Evolutionary conservation across 2,329 filamentous ascomycete genomes (phyloP).

Genomic region (Nemania bipapillata): DNA sequence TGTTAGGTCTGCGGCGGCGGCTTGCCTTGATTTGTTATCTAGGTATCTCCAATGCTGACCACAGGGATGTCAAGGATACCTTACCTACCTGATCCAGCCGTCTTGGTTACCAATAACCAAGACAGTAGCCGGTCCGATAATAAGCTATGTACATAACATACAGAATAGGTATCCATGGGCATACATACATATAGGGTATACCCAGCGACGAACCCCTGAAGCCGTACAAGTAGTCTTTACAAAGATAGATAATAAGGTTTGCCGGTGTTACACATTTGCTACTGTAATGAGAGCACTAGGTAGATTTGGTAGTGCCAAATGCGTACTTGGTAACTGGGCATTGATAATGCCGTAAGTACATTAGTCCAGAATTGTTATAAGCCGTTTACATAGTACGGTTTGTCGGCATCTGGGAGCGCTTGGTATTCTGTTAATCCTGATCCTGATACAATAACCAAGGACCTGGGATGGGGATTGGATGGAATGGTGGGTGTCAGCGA

Average conservation of each 20-base stretch:
- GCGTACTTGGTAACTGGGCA: too few species aligned
- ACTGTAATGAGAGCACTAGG: too few species aligned
- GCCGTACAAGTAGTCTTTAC: neutral
- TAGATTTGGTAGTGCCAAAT: too few species aligned
- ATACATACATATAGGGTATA: neutral
- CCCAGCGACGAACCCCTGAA: neutral
- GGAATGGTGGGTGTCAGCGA: neutral
- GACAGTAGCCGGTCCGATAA: slow-evolving; percentile 3
- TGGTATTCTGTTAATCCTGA: neutral
- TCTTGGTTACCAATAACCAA: slow-evolving; percentile 2
- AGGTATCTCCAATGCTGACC: slow-evolving; percentile 2
- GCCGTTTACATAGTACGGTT: too few species aligned
- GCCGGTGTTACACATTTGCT: neutral
- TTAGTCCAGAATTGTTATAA: too few species aligned
- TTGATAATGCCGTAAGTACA: too few species aligned
- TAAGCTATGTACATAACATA: neutral
- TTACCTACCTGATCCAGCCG: neutral
- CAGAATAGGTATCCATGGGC: neutral
- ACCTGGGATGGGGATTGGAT: too few species aligned
- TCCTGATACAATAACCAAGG: too few species aligned
- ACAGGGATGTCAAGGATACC: neutral
- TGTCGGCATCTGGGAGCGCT: neutral
- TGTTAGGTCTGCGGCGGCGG: neutral
- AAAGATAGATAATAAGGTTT: neutral
- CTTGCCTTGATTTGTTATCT: neutral